These are phyloP conservation scores for Penicillium riverlandense DNA, from an alignment of 495 filamentous ascomycete species.

Conservation along the genomic window DNA sequence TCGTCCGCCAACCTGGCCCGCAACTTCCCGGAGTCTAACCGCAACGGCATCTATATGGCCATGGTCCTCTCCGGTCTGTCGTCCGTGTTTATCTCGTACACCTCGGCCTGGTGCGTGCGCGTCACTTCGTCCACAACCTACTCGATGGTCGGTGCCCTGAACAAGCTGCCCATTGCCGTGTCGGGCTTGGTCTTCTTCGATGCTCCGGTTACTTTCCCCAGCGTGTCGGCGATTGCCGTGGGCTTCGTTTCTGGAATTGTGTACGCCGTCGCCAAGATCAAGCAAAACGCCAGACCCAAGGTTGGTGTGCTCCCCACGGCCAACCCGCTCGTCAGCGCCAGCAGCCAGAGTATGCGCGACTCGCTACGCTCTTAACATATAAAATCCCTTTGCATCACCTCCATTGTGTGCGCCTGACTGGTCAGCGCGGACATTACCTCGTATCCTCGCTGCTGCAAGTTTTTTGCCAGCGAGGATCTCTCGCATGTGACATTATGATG, in stretches of 20 bases:
- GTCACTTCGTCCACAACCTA: conserved; percentile 95
- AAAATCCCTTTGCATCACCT: too few species aligned
- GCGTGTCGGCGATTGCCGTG: conserved; percentile 78
- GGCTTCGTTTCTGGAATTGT: conserved; percentile 91
- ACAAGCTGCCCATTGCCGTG: conserved; percentile 93
- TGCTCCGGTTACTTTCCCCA: conserved; percentile 86
- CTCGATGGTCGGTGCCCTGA: conserved; percentile 95
- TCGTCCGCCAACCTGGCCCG: conserved; percentile 70
- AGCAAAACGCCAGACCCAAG: conserved; percentile 61
- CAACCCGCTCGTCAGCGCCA: conserved; percentile 72
- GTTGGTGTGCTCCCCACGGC: conserved; percentile 60
- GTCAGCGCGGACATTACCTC: conserved; percentile 3
- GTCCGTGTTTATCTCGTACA: conserved; percentile 97
- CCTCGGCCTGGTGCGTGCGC: conserved; percentile 96
- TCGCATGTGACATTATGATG: conserved; percentile 29
- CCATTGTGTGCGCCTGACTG: conserved; percentile 7
- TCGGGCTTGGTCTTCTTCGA: conserved; percentile 92
- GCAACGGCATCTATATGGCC: conserved; percentile 70
- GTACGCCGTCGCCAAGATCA: conserved; percentile 85
- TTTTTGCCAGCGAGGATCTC: too few species aligned
- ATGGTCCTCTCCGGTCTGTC: conserved; percentile 93
- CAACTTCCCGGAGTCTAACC: conserved; percentile 78
- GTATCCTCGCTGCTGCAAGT: background rate
- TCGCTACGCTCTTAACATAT: conserved; percentile 52
- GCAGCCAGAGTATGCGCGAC: conserved; percentile 86